These are phyloP conservation scores for Hypsizygus marmoreus DNA, from an alignment of 768 basidiomycete genomes.

Conservation along the genomic window DNA sequence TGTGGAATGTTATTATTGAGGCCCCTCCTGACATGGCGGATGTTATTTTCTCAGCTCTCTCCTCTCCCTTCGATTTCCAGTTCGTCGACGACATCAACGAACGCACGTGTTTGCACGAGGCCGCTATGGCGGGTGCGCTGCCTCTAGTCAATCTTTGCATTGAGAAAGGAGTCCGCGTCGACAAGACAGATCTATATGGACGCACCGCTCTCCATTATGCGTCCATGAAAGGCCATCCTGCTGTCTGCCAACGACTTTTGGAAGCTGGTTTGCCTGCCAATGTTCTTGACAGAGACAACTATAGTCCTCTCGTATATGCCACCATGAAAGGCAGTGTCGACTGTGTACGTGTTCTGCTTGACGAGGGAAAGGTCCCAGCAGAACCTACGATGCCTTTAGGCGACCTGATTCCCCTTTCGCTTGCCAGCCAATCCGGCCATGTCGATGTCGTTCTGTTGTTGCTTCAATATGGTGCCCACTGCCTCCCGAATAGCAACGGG, in stretches of 20 bases:
- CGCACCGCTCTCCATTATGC: slow-evolving; percentile 95
- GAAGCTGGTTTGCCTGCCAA: slow-evolving; percentile 66
- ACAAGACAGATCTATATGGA: slow-evolving; percentile 86
- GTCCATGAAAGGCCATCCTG: slow-evolving; percentile 86
- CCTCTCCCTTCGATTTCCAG: slow-evolving; percentile 78
- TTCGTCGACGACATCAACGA: slow-evolving; percentile 98
- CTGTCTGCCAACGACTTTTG: slow-evolving; percentile 75
- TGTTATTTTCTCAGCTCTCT: slow-evolving; percentile 68
- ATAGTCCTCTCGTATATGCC: slow-evolving; percentile 92
- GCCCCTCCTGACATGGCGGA: slow-evolving; percentile 74
- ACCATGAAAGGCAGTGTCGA: slow-evolving; percentile 82
- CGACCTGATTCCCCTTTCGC: slow-evolving; percentile 83
- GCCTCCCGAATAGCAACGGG: slow-evolving; percentile 89
- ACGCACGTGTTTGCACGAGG: slow-evolving; percentile 90
- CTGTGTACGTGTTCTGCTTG: slow-evolving; percentile 82
- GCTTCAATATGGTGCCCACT: slow-evolving; percentile 73
- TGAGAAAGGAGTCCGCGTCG: slow-evolving; percentile 64
- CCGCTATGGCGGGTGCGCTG: slow-evolving; percentile 80
- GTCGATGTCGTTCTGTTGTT: slow-evolving; percentile 79
- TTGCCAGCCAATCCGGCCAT: slow-evolving; percentile 91
- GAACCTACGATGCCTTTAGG: slow-evolving; percentile 58
- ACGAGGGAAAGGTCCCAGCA: slow-evolving; percentile 65
- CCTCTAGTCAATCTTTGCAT: slow-evolving; percentile 83
- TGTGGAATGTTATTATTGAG: slow-evolving; percentile 91
- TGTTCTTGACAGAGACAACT: slow-evolving; percentile 88